Evolutionary conservation across 352 stramenopile species (phyloP).

Genomic region (Phytopythium helicoides): DNA sequence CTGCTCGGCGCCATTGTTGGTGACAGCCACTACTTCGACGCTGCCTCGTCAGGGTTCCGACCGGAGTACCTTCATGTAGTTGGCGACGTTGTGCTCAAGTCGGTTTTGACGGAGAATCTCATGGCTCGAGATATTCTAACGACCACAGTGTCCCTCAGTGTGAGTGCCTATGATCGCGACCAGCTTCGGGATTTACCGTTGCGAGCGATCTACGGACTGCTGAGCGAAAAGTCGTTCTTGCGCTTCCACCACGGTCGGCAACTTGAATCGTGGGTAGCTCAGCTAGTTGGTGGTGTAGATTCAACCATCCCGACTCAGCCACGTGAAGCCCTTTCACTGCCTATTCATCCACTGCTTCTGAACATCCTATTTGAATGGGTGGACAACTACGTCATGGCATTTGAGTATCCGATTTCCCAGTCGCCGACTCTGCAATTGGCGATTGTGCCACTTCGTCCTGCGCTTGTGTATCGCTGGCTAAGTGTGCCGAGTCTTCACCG

Average conservation of each 20-base stretch:
- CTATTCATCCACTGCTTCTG: slow-evolving; percentile 51
- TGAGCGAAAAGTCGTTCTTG: slow-evolving; percentile 69
- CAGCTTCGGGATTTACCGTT: slow-evolving; percentile 50
- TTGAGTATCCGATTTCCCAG: slow-evolving; percentile 66
- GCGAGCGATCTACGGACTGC: slow-evolving; percentile 43
- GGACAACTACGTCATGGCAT: slow-evolving; percentile 75
- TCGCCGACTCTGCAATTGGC: slow-evolving; percentile 53
- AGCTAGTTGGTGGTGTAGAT: slow-evolving; percentile 28
- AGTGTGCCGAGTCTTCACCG: slow-evolving; percentile 16
- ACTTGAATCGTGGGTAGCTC: slow-evolving; percentile 51
- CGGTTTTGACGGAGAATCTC: slow-evolving; percentile 61
- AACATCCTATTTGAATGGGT: slow-evolving; percentile 65
- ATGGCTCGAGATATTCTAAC: slow-evolving; percentile 56
- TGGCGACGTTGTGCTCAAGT: slow-evolving; percentile 61
- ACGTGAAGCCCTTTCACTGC: slow-evolving; percentile 17
- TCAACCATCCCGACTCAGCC: neutral
- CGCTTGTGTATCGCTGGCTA: slow-evolving; percentile 41
- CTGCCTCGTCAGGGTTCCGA: slow-evolving; percentile 12
- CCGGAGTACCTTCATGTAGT: slow-evolving; percentile 59
- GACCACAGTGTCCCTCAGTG: slow-evolving; percentile 26
- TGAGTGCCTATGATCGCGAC: slow-evolving; percentile 32
- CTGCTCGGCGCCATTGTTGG: slow-evolving; percentile 36
- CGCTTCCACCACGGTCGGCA: slow-evolving; percentile 52
- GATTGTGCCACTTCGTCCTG: slow-evolving; percentile 50
- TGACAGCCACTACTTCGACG: slow-evolving; percentile 1